Conservation (phyloP, 305 asterid genomes). For the Withania somnifera region DNA sequence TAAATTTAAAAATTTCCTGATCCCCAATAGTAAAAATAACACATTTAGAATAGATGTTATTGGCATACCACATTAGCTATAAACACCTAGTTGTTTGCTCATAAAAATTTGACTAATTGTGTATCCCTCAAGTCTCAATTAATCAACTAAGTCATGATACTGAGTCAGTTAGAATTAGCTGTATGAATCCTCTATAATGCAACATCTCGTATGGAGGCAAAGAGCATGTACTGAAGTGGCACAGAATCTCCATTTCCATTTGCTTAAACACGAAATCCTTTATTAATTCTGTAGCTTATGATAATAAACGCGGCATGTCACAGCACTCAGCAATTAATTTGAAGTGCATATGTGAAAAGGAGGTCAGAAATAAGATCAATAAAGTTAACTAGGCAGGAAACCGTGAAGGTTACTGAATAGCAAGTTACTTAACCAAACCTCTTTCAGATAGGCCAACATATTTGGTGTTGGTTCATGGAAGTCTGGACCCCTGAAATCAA, state of each 20-base stretch:
- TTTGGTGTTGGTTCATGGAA: constrained; percentile 96
- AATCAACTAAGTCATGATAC: neutral
- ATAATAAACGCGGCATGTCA: neutral
- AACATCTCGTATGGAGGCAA: neutral
- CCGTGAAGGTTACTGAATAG: neutral
- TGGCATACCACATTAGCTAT: neutral
- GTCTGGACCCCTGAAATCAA: constrained; percentile 92
- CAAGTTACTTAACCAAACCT: constrained; percentile 39
- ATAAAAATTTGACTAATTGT: neutral
- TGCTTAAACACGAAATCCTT: neutral
- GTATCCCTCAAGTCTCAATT: neutral
- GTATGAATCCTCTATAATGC: neutral
- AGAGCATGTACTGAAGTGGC: neutral
- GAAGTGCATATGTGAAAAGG: neutral
- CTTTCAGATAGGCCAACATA: constrained; percentile 80
- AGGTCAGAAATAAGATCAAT: neutral
- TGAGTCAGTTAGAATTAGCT: neutral
- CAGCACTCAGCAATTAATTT: neutral
- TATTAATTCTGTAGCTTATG: neutral
- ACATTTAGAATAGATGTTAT: neutral
- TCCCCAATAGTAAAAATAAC: neutral
- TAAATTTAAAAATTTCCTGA: neutral
- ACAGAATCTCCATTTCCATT: neutral
- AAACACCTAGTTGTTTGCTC: neutral
- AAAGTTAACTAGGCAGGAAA: neutral